Percentiles rank a stretch among this genome's conserved stretches.
phyloP scores from a whole-genome alignment of 176 grass and related monocot species.

The Aegilops bicornis region DNA sequence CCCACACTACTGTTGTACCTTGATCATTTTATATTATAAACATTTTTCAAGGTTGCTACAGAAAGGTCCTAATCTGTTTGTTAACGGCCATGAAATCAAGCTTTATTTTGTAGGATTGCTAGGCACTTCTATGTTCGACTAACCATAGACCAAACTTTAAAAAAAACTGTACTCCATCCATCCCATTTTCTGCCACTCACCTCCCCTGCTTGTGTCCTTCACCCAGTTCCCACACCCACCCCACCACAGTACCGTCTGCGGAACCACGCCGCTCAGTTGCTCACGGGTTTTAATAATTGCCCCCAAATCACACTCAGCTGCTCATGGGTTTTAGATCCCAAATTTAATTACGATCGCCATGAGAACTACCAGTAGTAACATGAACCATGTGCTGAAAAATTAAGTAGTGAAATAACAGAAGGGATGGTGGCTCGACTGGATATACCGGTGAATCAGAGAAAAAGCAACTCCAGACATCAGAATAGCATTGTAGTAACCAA shows the following conservation, averaged over 20 bases:
- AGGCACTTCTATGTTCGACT: neutral
- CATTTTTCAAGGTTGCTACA: neutral
- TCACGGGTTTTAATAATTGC: neutral
- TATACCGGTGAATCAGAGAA: slow-evolving; percentile 87
- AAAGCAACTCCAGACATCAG: slow-evolving; percentile 74
- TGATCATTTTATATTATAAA: neutral
- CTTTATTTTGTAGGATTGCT: slow-evolving; percentile 18
- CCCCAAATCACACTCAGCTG: neutral
- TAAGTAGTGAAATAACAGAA: slow-evolving; percentile 22
- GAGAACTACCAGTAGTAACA: slow-evolving; percentile 16
- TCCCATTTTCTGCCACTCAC: neutral
- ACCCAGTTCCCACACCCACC: neutral
- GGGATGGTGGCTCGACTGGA: slow-evolving; percentile 12
- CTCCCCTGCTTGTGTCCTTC: neutral
- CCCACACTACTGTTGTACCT: neutral
- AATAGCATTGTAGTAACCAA: slow-evolving; percentile 74
- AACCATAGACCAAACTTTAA: neutral
- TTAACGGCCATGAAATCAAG: neutral
- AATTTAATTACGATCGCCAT: slow-evolving; percentile 3
- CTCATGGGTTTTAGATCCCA: neutral
- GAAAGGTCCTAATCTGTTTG: slow-evolving; percentile 14
- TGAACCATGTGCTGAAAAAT: slow-evolving; percentile 11
- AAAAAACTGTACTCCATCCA: neutral
- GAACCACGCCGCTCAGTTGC: too few relatives aligned
- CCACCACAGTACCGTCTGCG: neutral